These are phyloP conservation scores for Coemansia sp. DNA, from an alignment of 192 early-diverging fungal genomes.

Conservation along the genomic window DNA sequence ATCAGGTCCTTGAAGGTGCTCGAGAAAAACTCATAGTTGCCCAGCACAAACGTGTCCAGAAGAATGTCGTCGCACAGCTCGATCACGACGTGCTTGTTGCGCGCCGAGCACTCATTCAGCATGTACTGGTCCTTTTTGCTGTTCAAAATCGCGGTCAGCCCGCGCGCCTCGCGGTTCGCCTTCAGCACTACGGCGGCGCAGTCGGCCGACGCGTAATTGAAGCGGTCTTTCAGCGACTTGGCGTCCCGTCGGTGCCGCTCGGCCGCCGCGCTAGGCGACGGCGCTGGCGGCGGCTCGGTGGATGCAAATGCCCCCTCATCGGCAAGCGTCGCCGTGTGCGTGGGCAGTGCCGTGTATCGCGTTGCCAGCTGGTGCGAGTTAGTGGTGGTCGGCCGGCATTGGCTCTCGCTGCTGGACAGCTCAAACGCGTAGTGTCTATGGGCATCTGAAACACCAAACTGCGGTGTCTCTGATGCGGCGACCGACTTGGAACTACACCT, in stretches of 20 bases:
- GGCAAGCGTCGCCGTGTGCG: too few species aligned
- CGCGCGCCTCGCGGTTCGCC: constrained; percentile 80
- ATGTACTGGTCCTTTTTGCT: constrained; percentile 95
- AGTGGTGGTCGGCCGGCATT: too few species aligned
- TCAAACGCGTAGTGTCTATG: too few species aligned
- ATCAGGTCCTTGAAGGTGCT: constrained; percentile 87
- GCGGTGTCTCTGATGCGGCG: too few species aligned
- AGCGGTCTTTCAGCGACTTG: constrained; percentile 74
- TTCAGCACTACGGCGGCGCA: constrained; percentile 88
- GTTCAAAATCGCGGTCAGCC: constrained; percentile 74
- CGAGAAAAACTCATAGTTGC: constrained; percentile 96
- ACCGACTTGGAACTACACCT: too few species aligned
- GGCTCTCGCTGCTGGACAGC: too few species aligned
- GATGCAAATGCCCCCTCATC: too few species aligned
- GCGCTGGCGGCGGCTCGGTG: neutral
- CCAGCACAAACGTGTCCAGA: constrained; percentile 83
- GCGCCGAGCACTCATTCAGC: constrained; percentile 81
- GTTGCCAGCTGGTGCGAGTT: too few species aligned
- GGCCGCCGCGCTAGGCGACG: neutral
- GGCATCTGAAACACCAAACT: too few species aligned
- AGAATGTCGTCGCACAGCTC: constrained; percentile 94
- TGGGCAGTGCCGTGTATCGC: too few species aligned
- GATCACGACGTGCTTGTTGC: constrained; percentile 77
- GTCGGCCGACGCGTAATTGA: constrained; percentile 92
- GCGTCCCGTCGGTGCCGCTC: constrained; percentile 17